These are phyloP conservation scores for Microcyclosporella mali DNA, from an alignment of 2,329 filamentous ascomycete species.

Conservation along the genomic window DNA sequence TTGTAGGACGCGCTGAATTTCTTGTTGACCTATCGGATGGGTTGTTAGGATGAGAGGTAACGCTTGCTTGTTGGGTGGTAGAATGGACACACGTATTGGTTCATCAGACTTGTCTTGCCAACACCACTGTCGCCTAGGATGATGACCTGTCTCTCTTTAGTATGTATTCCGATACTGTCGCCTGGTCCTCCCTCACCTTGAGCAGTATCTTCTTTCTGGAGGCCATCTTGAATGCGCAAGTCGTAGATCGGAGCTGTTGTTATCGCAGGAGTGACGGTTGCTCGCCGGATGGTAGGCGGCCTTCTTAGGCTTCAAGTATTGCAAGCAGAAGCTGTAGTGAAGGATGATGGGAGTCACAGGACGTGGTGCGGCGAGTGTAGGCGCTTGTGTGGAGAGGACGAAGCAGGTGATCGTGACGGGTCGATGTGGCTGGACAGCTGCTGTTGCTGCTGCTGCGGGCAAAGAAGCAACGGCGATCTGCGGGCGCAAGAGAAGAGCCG, in stretches of 20 bases:
- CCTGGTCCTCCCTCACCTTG: conserved; percentile 24
- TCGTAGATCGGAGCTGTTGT: not conserved
- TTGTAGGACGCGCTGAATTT: conserved; percentile 99
- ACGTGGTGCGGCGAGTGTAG: not conserved
- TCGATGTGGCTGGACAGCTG: not conserved
- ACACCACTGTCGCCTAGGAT: conserved; percentile 98
- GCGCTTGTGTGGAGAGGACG: not conserved
- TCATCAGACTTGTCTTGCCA: conserved; percentile 99
- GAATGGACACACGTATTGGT: conserved; percentile 84
- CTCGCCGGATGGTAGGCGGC: too few species aligned
- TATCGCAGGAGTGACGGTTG: too few species aligned
- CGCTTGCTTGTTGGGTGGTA: not conserved
- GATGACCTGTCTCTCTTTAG: conserved; percentile 65
- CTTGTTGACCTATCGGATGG: conserved; percentile 78
- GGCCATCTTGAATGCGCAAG: conserved; percentile 23
- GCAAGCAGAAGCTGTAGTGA: not conserved
- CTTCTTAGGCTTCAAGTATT: not conserved
- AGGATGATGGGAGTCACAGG: not conserved
- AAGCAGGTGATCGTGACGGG: not conserved
- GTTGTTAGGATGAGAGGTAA: conserved; percentile 4
- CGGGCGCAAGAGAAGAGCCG: too few species aligned
- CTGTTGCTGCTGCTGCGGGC: too few species aligned
- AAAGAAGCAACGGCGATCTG: too few species aligned
- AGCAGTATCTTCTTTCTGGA: conserved; percentile 36
- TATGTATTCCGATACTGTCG: conserved; percentile 3